Base-by-base conservation (phyloP, 2,329 filamentous ascomycete genomes). In the Arthrinium phaeospermum region DNA sequence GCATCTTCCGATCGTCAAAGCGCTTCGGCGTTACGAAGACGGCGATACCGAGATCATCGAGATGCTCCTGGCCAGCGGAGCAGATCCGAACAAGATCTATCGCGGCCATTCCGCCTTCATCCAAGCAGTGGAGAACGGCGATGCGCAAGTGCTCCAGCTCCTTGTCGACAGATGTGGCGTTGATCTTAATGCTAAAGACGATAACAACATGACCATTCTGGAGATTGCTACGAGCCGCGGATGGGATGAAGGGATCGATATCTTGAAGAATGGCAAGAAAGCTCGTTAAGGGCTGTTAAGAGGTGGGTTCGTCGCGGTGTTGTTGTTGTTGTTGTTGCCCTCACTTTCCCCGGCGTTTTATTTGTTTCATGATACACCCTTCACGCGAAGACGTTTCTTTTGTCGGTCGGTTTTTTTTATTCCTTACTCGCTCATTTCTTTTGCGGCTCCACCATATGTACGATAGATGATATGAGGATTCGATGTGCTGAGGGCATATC, bases 1-100 rank as follows among this genome's bases (percentile, higher is more conserved):
- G 83, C 91, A 93, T 80, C 82, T 93, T 14, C 91, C 91, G 10
- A 87, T 93, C 70, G 91, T 93, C 79, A 93, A 93, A 80, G 90
- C 91, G 1, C 85, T 93, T 64, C 87, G 91, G 4, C 84, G 90
- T 30, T 88, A 88, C 76, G 83, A 87, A 71, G 85, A 85, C 12
- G 84, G 86, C 46, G 87, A 92, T 75, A 86, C 87, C 0, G 87
- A 89, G 53, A 89, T 92, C 71, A 85, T 93, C 45, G 87, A 91
- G 79, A 84, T 91, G 81, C 84, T 93, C 7, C 85, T 93, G 10
- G 86, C 86, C 14, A 85, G 87, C 73, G 91, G 91, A 13, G 91
- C 90, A 1, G 90, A 93, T 76, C 90, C 91, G 68, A 93, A 93
- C 82, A 88, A 89, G 79, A 83, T 91, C 73, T 92, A 92, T 80